Conservation (phyloP, 2,329 filamentous ascomycete species). For the Ophiostoma sp. region DNA sequence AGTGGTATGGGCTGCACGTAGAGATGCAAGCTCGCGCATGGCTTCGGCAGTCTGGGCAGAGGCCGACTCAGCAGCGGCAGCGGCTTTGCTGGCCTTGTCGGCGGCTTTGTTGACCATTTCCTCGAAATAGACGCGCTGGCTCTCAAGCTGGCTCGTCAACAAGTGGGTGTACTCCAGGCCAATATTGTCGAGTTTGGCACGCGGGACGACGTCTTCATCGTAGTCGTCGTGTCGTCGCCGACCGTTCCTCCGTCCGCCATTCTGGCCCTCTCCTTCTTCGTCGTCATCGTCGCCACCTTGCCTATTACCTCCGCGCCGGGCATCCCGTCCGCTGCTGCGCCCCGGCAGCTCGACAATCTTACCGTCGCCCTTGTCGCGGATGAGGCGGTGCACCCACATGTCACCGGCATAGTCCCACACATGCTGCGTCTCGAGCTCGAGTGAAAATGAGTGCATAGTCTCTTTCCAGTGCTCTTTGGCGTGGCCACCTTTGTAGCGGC, state of each 20-base stretch:
- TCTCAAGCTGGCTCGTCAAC: conserved; percentile 88
- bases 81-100: conserved; percentile 80
- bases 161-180: conserved; percentile 93
- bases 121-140: conserved; percentile 90
- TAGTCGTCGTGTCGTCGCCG: conserved; percentile 17
- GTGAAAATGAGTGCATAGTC: conserved; percentile 84
- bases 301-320: background rate
- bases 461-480: conserved; percentile 92
- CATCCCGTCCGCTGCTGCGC: conserved; percentile 26
- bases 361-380: conserved; percentile 88
- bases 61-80: conserved; percentile 65
- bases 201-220: conserved; percentile 49
- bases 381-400: conserved; percentile 91
- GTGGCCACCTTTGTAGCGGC: conserved; percentile 89
- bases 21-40: conserved; percentile 48
- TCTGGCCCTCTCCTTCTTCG: background rate
- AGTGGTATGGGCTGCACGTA: conserved; percentile 56
- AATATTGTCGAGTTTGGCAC: conserved; percentile 71
- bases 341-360: conserved; percentile 88
- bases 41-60: conserved; percentile 51
- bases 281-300: background rate
- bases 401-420: conserved; percentile 98
- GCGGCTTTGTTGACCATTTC: conserved; percentile 85
- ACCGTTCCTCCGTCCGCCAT: background rate
- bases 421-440: conserved; percentile 90